phyloP scores from a whole-genome alignment of 148 eudicot genomes.

The Chenopodium suecicum region DNA sequence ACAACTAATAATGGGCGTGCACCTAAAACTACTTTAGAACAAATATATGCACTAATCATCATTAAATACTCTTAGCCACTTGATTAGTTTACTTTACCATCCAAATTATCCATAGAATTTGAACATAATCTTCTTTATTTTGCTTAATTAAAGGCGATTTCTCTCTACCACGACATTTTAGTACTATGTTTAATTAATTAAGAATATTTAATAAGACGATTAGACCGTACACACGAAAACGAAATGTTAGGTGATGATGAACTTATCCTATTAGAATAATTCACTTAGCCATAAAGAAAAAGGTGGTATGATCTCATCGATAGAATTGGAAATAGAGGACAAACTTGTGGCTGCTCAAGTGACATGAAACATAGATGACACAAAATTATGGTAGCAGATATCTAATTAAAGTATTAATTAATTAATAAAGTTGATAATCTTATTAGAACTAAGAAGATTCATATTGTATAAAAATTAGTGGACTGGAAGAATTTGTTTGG shows the following conservation, averaged over 20 bases:
- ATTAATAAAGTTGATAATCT: slow-evolving; percentile 10
- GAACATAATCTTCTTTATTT: neutral
- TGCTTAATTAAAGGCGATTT: neutral
- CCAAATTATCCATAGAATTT: slow-evolving; percentile 18
- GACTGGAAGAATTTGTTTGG: slow-evolving; percentile 13
- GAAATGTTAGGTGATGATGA: slow-evolving; percentile 11
- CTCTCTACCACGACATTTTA: neutral
- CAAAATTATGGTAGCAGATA: slow-evolving; percentile 1
- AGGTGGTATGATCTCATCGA: slow-evolving; percentile 18
- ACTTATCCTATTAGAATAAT: slow-evolving; percentile 23
- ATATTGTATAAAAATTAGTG: slow-evolving; percentile 24
- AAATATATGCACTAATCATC: slow-evolving; percentile 7
- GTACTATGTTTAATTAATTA: slow-evolving; percentile 12
- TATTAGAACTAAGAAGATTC: slow-evolving; percentile 6
- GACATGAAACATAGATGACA: slow-evolving; percentile 17
- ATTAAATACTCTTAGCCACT: slow-evolving; percentile 17
- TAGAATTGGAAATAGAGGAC: slow-evolving; percentile 1
- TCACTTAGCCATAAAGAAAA: neutral
- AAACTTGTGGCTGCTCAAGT: slow-evolving; percentile 23
- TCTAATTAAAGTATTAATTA: slow-evolving; percentile 4
- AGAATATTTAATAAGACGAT: slow-evolving; percentile 1
- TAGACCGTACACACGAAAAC: neutral
- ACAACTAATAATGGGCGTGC: slow-evolving; percentile 13
- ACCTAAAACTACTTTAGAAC: slow-evolving; percentile 4
- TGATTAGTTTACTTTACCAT: slow-evolving; percentile 5